Base-by-base conservation (phyloP, 192 early-diverging fungal species). In the Polychytrium aggregatum region DNA sequence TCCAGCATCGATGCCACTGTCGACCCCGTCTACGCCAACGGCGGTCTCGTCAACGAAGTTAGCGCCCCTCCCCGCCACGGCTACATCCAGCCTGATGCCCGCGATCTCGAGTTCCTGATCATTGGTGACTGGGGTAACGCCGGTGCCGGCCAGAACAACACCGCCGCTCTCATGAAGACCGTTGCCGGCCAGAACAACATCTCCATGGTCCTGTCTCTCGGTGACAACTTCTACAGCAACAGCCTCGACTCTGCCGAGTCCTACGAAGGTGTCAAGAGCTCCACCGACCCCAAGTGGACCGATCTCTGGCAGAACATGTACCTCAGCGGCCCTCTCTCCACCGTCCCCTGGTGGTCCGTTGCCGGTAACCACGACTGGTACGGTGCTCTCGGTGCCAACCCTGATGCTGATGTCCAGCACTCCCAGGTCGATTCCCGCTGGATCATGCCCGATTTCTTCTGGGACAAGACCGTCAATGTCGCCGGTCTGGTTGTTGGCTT, bases 361-460 rank as follows among this genome's bases (percentile, higher is more conserved):
- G 36, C 43, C 21, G 55, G 52, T 20, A 54, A 54, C 52, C 52
- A 54, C 52, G 52, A 54, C 41, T 54, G 54, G 54, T 57, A 57
- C 48, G 35, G 9, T 16, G n/a, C n/a, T n/a, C 35, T 16, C 9
- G 35, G 35, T 16, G 9, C 35, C 9, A 37, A 37, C 35, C n/a
- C n/a, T n/a, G 35, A 9, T 16, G 35, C 35, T 37, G 35, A 37
- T 11, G 27, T 50, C 9, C 42, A 41, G 29, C 33, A 20, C 50
- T 48, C 47, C 3, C 38, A 57, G 14, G 22, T 37, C 10, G 20
- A 50, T 39, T 1, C 31, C 37, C 40, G 43, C 48, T 57, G 55
- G 55, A 11, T 42, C 5, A 8, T 41, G 11, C 45, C 55, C 26
- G 55, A 48, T 39, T 57, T 44, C 41, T 57, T 57, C 40, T 57